Conservation (phyloP, 441 rosid genomes). For the Jatropha multifida region DNA sequence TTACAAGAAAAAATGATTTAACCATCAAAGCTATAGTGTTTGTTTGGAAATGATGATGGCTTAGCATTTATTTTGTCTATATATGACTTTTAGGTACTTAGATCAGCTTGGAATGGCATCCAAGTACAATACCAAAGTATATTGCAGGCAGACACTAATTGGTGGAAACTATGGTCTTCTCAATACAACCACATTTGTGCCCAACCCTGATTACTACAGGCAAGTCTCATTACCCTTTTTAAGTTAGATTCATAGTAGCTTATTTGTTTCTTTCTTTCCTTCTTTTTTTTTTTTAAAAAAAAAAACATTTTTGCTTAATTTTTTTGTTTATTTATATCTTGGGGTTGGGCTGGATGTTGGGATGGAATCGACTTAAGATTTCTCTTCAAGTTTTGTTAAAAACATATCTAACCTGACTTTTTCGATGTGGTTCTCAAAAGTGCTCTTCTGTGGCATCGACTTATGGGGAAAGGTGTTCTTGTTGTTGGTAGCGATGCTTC, state of each 20-base stretch:
- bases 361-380: background rate
- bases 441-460: constrained; percentile 94
- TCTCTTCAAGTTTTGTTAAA: no score
- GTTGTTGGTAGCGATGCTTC: constrained; percentile 52
- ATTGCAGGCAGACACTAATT: constrained; percentile 88
- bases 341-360: background rate
- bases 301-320: no score
- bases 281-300: background rate
- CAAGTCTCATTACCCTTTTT: constrained; percentile 28
- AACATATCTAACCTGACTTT: constrained; percentile 18
- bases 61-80: background rate
- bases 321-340: no score
- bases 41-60: background rate
- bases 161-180: constrained; percentile 95
- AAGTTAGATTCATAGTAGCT: background rate
- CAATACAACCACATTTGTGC: constrained; percentile 56
- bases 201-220: constrained; percentile 98
- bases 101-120: constrained; percentile 98
- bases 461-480: constrained; percentile 90
- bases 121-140: constrained; percentile 74
- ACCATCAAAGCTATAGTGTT: background rate
- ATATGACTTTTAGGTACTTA: constrained; percentile 58
- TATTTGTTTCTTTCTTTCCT: background rate
- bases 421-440: constrained; percentile 38
- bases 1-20: background rate